Conservation (phyloP, 1,284 basidiomycete species). For the Leccinum huronense region DNA sequence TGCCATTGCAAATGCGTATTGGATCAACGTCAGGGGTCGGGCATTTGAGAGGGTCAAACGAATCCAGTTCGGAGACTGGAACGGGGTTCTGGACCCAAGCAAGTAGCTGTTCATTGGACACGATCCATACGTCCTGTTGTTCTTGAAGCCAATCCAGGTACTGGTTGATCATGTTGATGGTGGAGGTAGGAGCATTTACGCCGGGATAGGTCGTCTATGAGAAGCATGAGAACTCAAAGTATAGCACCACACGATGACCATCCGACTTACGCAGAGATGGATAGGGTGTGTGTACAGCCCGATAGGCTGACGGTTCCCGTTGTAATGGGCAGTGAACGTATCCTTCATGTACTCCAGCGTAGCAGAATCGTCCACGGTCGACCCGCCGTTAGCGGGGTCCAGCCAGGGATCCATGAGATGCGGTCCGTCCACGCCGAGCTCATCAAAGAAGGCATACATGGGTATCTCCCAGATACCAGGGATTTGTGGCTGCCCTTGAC, state of each 20-base stretch:
- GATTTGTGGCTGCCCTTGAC: slow-evolving; percentile 49
- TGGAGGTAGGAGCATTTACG: slow-evolving; percentile 1
- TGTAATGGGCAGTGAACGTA: slow-evolving; percentile 6
- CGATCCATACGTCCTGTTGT: slow-evolving; percentile 2
- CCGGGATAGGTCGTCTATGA: slow-evolving; percentile 3
- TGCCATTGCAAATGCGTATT: not conserved
- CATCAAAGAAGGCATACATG: slow-evolving; percentile 6
- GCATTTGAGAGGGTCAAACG: slow-evolving; percentile 5
- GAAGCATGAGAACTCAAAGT: not conserved
- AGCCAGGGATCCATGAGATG: slow-evolving; percentile 10
- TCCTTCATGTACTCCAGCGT: not conserved
- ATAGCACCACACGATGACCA: not conserved
- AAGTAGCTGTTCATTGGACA: slow-evolving; percentile 3
- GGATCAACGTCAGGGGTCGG: not conserved
- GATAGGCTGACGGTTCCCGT: slow-evolving; percentile 6
- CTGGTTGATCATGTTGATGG: slow-evolving; percentile 4
- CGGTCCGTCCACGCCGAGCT: slow-evolving; percentile 1
- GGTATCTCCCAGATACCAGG: slow-evolving; percentile 10
- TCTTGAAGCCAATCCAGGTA: slow-evolving; percentile 8
- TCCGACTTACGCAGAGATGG: slow-evolving; percentile 5
- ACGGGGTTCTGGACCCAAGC: not conserved
- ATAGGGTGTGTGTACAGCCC: slow-evolving; percentile 2
- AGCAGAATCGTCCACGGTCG: slow-evolving; percentile 5
- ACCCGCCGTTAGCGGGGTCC: not conserved
- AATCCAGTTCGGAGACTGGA: not conserved